These are phyloP conservation scores for Saccharum spontaneum DNA, from an alignment of 176 grass and related monocot species.

Conservation along the genomic window DNA sequence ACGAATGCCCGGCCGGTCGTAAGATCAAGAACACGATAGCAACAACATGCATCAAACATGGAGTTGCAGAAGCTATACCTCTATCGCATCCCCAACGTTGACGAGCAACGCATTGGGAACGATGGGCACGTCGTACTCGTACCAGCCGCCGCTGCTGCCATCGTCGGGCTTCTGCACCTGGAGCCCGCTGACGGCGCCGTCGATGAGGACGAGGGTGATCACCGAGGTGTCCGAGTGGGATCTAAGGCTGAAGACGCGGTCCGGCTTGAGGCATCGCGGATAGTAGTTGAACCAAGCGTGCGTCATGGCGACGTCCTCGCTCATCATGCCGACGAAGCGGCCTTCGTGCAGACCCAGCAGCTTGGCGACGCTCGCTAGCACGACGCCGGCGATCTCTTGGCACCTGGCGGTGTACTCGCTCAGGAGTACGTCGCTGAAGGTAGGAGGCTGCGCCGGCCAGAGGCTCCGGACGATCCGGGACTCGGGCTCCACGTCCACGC, in stretches of 20 bases:
- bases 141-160: conserved; percentile 31
- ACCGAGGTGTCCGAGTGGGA: conserved; percentile 48
- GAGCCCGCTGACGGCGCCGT: conserved; percentile 49
- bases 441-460: conserved; percentile 40
- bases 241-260: conserved; percentile 45
- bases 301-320: conserved; percentile 15
- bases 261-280: conserved; percentile 41
- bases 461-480: conserved; percentile 14
- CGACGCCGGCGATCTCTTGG: conserved; percentile 1
- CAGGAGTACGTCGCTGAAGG: conserved; percentile 42
- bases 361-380: conserved; percentile 19
- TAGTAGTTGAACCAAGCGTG: conserved; percentile 50
- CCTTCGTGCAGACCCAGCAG: conserved; percentile 21
- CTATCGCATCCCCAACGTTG: too few species aligned
- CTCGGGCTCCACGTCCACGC: conserved; percentile 49
- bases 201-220: conserved; percentile 45
- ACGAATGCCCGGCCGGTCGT: too few species aligned
- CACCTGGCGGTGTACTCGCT: conserved; percentile 40
- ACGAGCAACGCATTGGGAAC: conserved; percentile 27
- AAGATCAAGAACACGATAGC: too few species aligned
- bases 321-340: conserved; percentile 29
- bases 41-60: too few species aligned
- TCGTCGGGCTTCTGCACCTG: conserved; percentile 24
- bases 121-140: conserved; percentile 47
- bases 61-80: too few species aligned